Conservation (phyloP, 2,329 filamentous ascomycete genomes). For the Diaporthe ilicicola region DNA sequence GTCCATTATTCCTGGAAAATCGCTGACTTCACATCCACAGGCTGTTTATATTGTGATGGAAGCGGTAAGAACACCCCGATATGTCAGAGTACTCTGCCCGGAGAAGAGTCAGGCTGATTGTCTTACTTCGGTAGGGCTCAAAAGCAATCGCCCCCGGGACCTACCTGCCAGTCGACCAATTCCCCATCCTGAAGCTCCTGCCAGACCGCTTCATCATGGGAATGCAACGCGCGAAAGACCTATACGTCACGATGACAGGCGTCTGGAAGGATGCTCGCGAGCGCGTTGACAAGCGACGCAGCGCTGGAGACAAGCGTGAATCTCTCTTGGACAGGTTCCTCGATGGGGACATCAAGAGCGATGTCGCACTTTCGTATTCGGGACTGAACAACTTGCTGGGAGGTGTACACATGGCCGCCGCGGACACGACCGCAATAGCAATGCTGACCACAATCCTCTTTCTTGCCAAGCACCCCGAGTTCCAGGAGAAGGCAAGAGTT, state of each 20-base stretch:
- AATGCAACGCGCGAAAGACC: background rate
- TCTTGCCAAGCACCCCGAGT: slow-evolving; percentile 42
- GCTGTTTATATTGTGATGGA: slow-evolving; percentile 49
- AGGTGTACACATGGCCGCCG: slow-evolving; percentile 40
- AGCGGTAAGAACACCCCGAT: background rate
- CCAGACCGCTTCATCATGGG: slow-evolving; percentile 37
- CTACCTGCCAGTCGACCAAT: slow-evolving; percentile 54
- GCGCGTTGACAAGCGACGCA: slow-evolving; percentile 42
- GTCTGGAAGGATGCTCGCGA: slow-evolving; percentile 24
- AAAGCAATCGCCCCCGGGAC: slow-evolving; percentile 51
- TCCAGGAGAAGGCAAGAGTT: slow-evolving; percentile 46
- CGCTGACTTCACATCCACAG: slow-evolving; percentile 37
- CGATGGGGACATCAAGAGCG: slow-evolving; percentile 42
- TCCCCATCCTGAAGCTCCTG: slow-evolving; percentile 48
- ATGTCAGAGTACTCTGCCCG: background rate
- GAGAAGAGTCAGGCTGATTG: background rate
- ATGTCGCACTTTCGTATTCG: slow-evolving; percentile 38
- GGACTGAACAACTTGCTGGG: slow-evolving; percentile 42
- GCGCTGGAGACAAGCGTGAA: slow-evolving; percentile 35
- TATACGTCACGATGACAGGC: slow-evolving; percentile 13
- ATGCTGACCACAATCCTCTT: slow-evolving; percentile 40
- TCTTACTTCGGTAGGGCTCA: slow-evolving; percentile 40
- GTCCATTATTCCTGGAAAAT: background rate
- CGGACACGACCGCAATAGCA: slow-evolving; percentile 40
- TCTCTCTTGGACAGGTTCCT: slow-evolving; percentile 49